Conservation (phyloP, 2,329 filamentous ascomycete genomes). For the Lachnellula cervina region DNA sequence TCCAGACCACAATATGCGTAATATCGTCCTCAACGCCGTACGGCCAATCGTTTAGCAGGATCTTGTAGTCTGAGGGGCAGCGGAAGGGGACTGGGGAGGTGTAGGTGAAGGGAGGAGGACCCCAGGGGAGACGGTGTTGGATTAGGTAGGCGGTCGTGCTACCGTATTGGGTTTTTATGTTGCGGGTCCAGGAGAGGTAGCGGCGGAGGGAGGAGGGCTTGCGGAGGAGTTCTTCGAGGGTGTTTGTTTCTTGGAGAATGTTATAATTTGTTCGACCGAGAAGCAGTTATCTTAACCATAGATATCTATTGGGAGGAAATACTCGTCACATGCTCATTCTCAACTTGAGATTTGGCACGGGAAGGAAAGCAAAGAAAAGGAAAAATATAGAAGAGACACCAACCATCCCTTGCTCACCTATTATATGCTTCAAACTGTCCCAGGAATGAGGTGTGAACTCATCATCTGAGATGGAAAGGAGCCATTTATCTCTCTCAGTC, state of each 20-base stretch:
- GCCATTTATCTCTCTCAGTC: conserved; percentile 53
- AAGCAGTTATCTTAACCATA: neutral
- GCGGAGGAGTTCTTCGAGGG: conserved; percentile 71
- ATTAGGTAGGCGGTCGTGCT: conserved; percentile 77
- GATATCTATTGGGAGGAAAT: neutral
- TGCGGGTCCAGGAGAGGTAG: conserved; percentile 73
- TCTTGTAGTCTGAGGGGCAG: conserved; percentile 55
- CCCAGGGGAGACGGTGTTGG: conserved; percentile 71
- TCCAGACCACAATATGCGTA: conserved; percentile 89
- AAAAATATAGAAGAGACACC: neutral
- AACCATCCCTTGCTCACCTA: conserved; percentile 43
- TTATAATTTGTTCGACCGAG: neutral
- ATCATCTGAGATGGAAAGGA: conserved; percentile 61
- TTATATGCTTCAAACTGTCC: conserved; percentile 65
- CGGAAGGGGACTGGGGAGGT: conserved; percentile 41
- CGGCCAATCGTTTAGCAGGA: conserved; percentile 89
- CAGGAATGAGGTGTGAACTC: conserved; percentile 68
- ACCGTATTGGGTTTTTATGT: conserved; percentile 68
- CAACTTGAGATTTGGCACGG: neutral
- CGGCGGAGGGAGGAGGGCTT: conserved; percentile 73
- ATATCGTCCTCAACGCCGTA: conserved; percentile 67
- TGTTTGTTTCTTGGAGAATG: conserved; percentile 42
- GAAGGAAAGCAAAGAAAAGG: neutral
- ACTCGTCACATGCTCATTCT: neutral
- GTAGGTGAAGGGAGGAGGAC: conserved; percentile 48